Base-by-base conservation (phyloP, 2,329 filamentous ascomycete genomes). In the Fusarium sp. region DNA sequence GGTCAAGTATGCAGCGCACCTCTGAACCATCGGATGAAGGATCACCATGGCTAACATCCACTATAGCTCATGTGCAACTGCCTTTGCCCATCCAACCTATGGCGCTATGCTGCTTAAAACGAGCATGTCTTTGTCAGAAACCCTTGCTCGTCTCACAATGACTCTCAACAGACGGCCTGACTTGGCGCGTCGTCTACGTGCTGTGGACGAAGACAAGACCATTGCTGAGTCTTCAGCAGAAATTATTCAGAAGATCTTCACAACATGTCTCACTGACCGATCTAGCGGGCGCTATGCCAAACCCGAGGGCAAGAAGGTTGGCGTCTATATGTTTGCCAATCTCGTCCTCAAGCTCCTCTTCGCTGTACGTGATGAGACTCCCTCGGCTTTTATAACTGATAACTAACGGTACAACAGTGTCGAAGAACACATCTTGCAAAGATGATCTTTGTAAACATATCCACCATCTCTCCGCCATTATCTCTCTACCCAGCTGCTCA, bases 291-390 rank as follows among this genome's bases (percentile, higher is more conserved):
- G 88, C 14, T 86, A 86, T 70, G 89, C 88, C 20, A 87, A 84
- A 62, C 93, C 93, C 0, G 91, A 94, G 72, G 93, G 94, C 55
- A 96, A 94, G 76, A 93, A 95, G 75, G 82, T 91, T 13, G 94
- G 93, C 43, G 94, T 97, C 65, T 97, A 97, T 80, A 89, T 92
- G 60, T 94, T 97, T 79, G 94, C 94, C 62, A 97, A 97, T 75
- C 86, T 97, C 24, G 96, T 94, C 37, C 82, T 97, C 48, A 95
- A 94, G 78, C 87, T 97, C 5, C 85, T 97, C 9, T 96, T 97
- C 75, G 92, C 93, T 70, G 90, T 91, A 82, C 45, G 83, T 19
- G 32, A 56, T 13, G 7, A 41, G 7, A 15, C 30, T 13, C 22
- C 37, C 13, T 19, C 26, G 5, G 9, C 11, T 1, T 9, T 13